These are phyloP conservation scores for Cordyceps cateniannulata DNA, from an alignment of 2,329 filamentous ascomycete genomes.

Conservation along the genomic window DNA sequence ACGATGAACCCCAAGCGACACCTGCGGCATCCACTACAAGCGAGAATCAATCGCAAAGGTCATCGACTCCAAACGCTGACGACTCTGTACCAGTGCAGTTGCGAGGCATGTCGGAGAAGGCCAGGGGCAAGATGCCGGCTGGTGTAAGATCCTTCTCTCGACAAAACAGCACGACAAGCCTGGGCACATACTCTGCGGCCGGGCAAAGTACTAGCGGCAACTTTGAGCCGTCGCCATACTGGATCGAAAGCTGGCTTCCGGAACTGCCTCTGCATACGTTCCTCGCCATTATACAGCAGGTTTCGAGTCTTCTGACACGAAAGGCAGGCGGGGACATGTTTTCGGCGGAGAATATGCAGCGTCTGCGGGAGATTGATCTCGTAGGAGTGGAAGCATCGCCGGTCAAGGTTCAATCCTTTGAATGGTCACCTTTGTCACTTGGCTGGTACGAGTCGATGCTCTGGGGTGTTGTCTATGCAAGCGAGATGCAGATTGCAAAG, in stretches of 20 bases:
- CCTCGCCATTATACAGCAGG: conserved; percentile 66
- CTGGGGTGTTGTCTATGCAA: conserved; percentile 88
- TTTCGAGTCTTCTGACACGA: conserved; percentile 50
- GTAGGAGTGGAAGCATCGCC: conserved; percentile 68
- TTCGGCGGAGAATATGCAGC: conserved; percentile 41
- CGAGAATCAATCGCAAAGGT: conserved; percentile 55
- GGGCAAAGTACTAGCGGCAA: conserved; percentile 49
- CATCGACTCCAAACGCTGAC: conserved; percentile 62
- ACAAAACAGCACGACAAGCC: conserved; percentile 81
- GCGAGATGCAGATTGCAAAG: conserved; percentile 80
- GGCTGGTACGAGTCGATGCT: conserved; percentile 95
- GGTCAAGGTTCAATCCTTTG: conserved; percentile 78
- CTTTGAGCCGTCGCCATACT: conserved; percentile 74
- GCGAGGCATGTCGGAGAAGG: conserved; percentile 94
- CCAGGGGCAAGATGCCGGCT: conserved; percentile 89
- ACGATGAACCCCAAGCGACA: conserved; percentile 45
- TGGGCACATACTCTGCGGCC: conserved; percentile 58
- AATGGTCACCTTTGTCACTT: conserved; percentile 84
- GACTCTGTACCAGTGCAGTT: conserved; percentile 78
- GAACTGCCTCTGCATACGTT: conserved; percentile 85
- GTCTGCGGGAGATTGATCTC: conserved; percentile 55
- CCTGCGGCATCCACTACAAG: conserved; percentile 59
- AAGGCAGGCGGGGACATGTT: conserved; percentile 36
- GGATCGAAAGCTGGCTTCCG: conserved; percentile 93
- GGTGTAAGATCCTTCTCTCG: conserved; percentile 76